Evolutionary conservation across 192 early-diverging fungal species (phyloP).

Genomic region (Cladochytrium replicatum): DNA sequence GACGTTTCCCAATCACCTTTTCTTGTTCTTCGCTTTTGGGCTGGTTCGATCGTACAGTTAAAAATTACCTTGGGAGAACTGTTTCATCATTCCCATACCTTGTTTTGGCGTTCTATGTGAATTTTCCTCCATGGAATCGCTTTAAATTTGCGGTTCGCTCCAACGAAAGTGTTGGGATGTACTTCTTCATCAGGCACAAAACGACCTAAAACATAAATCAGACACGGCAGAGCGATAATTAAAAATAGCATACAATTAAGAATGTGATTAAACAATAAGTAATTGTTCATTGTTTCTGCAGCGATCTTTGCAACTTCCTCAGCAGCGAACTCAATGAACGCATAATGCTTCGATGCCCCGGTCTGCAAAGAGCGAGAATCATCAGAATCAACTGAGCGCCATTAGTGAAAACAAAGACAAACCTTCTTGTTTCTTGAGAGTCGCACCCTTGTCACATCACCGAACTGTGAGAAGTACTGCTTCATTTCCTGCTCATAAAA

Average conservation of each 20-base stretch:
- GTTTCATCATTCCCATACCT: slow-evolving; percentile 21
- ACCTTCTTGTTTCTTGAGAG: slow-evolving; percentile 78
- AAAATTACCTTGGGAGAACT: too few species aligned
- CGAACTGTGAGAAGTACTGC: slow-evolving; percentile 90
- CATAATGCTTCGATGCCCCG: slow-evolving; percentile 86
- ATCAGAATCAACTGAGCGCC: neutral
- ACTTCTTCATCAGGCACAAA: slow-evolving; percentile 58
- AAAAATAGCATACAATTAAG: slow-evolving; percentile 58
- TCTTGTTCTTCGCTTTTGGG: slow-evolving; percentile 41
- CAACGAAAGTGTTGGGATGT: slow-evolving; percentile 64
- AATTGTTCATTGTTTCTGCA: slow-evolving; percentile 95
- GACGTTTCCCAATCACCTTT: slow-evolving; percentile 25
- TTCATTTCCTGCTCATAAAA: slow-evolving; percentile 92
- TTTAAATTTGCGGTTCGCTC: slow-evolving; percentile 61
- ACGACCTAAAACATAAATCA: neutral
- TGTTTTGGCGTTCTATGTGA: slow-evolving; percentile 53
- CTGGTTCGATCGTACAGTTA: slow-evolving; percentile 2
- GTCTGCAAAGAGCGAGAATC: slow-evolving; percentile 38
- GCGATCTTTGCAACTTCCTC: slow-evolving; percentile 79
- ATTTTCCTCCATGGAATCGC: slow-evolving; percentile 49
- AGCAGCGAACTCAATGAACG: slow-evolving; percentile 82
- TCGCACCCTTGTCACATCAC: slow-evolving; percentile 63
- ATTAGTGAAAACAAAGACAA: neutral
- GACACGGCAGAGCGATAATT: neutral
- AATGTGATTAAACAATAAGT: slow-evolving; percentile 68